Evolutionary conservation across 2,329 filamentous ascomycete species (phyloP), one percentile per base, ranked within the genome.

Genomic region (Botryosphaeria dothidea): DNA sequence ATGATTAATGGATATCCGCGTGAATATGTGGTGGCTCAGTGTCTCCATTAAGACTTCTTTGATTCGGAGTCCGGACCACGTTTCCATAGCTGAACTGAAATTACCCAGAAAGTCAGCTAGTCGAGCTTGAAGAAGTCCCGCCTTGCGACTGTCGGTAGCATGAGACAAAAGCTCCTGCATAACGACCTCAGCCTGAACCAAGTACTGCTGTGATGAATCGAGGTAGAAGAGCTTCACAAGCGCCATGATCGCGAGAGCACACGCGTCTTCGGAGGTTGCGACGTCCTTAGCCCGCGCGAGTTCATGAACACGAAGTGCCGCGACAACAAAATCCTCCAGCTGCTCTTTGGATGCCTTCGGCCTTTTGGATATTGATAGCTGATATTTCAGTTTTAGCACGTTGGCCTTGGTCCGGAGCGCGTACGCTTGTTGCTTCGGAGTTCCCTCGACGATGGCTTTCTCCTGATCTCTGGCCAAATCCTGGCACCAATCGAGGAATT

Each of bases 31-130:
- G 29, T 66, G 64, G 15, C 34, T 43, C 15, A 66, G 48, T 21
- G 64, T 66, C 23, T 66, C 64, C 43, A 49, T 51, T 8, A 66
- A 48, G 23, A 66, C 49, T 15, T 66, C 64, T 29, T 66, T 66
- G 19, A 62, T 56, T 17, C 21, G 43, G 7, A 62, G 36, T 6
- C 36, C 49, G 7, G 46, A 27, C 51, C 49, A 62, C 6, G 38
- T 48, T 29, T 48, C 29, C 48, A 62, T 56, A 4, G 36, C 38
- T 19, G 57, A 46, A 21, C 38, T 25, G 46, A 62, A 62, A 41
- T 60, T 60, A 7, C 64, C 64, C 29, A 62, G 3, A 6, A 46
- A 62, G 4, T 56, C 43, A 21, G 48, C 45, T 13, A 66, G 58
- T 5, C 49, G 57, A 15, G 57, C 27, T 23, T 56, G 64, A 2